These are phyloP conservation scores for Botryotinia convoluta DNA, from an alignment of 2,329 filamentous ascomycete genomes.

Conservation along the genomic window DNA sequence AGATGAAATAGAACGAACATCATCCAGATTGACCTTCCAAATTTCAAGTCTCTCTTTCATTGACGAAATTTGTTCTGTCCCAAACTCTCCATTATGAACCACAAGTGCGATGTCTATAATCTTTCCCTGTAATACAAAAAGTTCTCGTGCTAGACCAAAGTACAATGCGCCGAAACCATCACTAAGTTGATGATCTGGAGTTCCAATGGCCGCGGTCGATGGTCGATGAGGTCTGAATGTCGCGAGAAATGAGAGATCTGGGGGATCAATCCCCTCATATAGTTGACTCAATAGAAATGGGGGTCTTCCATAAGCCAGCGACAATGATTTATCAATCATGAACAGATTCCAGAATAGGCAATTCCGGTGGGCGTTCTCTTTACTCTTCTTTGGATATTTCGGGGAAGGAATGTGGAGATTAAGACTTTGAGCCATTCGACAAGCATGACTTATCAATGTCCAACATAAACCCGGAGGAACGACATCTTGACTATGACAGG, in stretches of 20 bases:
- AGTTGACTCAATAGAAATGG: conserved; percentile 18
- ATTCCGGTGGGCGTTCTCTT: conserved; percentile 18
- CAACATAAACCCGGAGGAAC: conserved; percentile 24
- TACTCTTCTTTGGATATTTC: conserved; percentile 2
- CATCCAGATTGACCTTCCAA: conserved; percentile 5
- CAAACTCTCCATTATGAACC: conserved; percentile 5
- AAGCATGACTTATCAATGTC: conserved; percentile 25
- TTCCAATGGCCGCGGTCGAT: background rate
- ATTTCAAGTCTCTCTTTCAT: background rate
- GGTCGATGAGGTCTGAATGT: conserved; percentile 12
- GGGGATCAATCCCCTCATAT: conserved; percentile 22
- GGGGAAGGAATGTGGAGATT: conserved; percentile 20
- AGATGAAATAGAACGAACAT: background rate
- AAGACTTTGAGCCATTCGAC: conserved; percentile 24
- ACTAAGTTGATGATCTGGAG: background rate
- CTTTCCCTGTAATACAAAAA: conserved; percentile 20
- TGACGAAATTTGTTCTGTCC: background rate
- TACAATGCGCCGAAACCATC: conserved; percentile 20
- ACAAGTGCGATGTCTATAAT: conserved; percentile 18
- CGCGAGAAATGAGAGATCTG: conserved; percentile 15
- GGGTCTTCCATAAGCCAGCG: conserved; percentile 24
- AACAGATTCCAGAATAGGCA: conserved; percentile 26
- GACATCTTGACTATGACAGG: conserved; percentile 23
- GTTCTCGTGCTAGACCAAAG: conserved; percentile 17
- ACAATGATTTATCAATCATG: conserved; percentile 23